Evolutionary conservation across 2,329 filamentous ascomycete species (phyloP).

Genomic region (Monilinia vaccinii-corymbosi): DNA sequence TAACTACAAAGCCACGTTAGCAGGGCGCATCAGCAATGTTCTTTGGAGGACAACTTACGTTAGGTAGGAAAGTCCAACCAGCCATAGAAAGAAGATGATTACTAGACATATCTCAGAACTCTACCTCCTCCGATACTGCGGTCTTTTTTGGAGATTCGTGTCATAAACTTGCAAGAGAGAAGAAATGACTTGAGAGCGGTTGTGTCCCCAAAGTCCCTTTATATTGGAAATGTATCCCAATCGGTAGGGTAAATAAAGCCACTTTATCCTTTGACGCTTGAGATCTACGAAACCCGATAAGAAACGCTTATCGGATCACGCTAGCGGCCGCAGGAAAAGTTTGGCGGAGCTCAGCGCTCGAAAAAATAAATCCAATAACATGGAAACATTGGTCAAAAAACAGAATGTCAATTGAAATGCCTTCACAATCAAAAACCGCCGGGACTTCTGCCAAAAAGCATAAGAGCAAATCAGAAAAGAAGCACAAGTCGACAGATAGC

Average conservation of each 20-base stretch:
- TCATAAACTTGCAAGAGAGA: neutral
- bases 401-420: conserved; percentile 25
- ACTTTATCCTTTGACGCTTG: conserved; percentile 3
- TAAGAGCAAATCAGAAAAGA: conserved; percentile 28
- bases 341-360: neutral
- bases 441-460: conserved; percentile 22
- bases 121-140: neutral
- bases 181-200: neutral
- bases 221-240: conserved; percentile 2
- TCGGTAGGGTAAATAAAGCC: conserved; percentile 1
- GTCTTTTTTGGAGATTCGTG: neutral
- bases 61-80: conserved; percentile 54
- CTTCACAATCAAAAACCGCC: conserved; percentile 6
- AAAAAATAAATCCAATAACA: conserved; percentile 5
- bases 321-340: conserved; percentile 12
- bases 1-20: conserved; percentile 44
- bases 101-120: conserved; percentile 16
- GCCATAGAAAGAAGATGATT: conserved; percentile 40
- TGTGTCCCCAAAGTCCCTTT: neutral
- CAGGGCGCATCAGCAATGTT: neutral
- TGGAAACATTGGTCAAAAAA: neutral
- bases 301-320: neutral
- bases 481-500: conserved; percentile 31
- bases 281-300: neutral
- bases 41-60: conserved; percentile 34